Base-by-base conservation (phyloP, 2,329 filamentous ascomycete species). In the Didymella lethalis region DNA sequence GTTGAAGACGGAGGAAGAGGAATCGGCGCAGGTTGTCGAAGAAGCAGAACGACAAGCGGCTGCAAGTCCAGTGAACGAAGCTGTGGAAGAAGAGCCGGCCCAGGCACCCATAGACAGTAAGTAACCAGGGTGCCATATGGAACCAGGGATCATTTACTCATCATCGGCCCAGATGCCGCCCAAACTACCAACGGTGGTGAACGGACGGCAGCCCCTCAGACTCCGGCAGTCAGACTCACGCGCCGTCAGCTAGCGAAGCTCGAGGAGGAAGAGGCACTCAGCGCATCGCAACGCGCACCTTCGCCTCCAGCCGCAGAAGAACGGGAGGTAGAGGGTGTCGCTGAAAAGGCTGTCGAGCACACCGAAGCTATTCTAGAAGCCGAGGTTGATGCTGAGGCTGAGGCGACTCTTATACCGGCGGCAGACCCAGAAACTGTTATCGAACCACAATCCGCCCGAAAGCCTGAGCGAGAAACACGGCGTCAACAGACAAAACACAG, bases 181-280 rank as follows among this genome's bases (percentile, higher is more conserved):
- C 61, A 70, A 58, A 48, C 59, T 16, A 62, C 68, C 14, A 49
- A 64, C 51, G 56, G 52, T 44, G 64, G 71, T 32, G 62, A 73
- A 48, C 60, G 58, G n/a, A 68, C 68, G 11, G 64, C 64, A 20
- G 64, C 51, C 12, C 70, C 73, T 16, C 65, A 70, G 6, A 62
- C 71, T 18, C 72, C 70, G 50, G 62, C 73, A 29, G 62, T 70
- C 12, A 70, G 73, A 56, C 69, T 70, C 53, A 76, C 75, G 34
- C 72, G 75, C 46, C 72, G 75, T 41, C 74, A 77, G 59, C 56
- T 76, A 55, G 71, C 73, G 12, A 74, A 70, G 49, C 65, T 74
- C 25, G 71, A 75, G 40, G 73, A 75, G 45, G 73, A 75, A 58
- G 57, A 56, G 20, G 66, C 72, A 20, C 55, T 68, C 25, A 68